Evolutionary conservation across 2,329 filamentous ascomycete genomes (phyloP).

Genomic region (Arthrobotrys entomopaga): DNA sequence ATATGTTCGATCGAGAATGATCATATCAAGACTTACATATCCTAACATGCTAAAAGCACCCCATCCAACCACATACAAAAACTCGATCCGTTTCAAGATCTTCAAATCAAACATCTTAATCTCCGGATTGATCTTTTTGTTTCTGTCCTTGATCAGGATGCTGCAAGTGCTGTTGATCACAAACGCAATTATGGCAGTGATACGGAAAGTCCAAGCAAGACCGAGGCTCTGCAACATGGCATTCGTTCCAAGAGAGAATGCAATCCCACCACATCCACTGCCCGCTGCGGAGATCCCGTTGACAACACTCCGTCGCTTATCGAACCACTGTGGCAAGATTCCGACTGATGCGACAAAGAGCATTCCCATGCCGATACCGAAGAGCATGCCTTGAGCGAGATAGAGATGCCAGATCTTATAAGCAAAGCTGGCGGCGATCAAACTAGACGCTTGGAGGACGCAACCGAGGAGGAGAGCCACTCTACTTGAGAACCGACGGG

Average conservation of each 20-base stretch:
- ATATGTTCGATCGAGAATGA: background rate
- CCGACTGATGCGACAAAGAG: constrained; percentile 76
- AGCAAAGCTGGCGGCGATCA: constrained; percentile 77
- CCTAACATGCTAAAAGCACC: constrained; percentile 77
- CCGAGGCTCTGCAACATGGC: constrained; percentile 74
- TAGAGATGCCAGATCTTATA: constrained; percentile 78
- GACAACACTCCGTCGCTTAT: constrained; percentile 73
- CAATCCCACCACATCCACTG: constrained; percentile 77
- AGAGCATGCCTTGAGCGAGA: constrained; percentile 77
- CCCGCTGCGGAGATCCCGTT: constrained; percentile 76
- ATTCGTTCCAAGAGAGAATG: constrained; percentile 74
- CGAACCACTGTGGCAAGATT: constrained; percentile 80
- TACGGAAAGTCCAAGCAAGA: constrained; percentile 74
- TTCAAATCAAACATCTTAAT: constrained; percentile 73
- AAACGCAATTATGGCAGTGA: constrained; percentile 72
- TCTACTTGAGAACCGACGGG: constrained; percentile 72
- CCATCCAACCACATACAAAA: constrained; percentile 73
- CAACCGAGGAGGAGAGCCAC: constrained; percentile 73
- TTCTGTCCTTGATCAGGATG: constrained; percentile 75
- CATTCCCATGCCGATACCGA: constrained; percentile 82
- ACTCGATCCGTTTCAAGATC: constrained; percentile 72
- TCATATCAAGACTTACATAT: constrained; percentile 71
- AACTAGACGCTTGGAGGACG: constrained; percentile 71
- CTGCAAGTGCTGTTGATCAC: constrained; percentile 73
- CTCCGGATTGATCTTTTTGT: constrained; percentile 74